Evolutionary conservation across 2,329 filamentous ascomycete species (phyloP).

Genomic region (Ophiostoma novo-ulmi): DNA sequence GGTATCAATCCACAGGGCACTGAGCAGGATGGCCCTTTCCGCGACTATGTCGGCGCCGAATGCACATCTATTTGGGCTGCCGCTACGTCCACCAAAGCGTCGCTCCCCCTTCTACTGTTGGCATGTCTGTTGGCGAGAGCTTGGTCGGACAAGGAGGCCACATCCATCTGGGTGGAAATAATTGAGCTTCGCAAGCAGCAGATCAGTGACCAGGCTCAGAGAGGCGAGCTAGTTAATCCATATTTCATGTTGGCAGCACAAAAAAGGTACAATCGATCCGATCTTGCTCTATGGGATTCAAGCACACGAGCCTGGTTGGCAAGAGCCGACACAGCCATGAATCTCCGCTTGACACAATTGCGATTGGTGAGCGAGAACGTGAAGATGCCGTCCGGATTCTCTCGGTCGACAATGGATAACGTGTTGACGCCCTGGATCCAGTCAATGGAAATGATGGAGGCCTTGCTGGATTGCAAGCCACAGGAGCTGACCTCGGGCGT

Average conservation of each 20-base stretch:
- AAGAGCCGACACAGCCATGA: background rate
- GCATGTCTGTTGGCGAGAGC: background rate
- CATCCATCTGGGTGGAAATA: background rate
- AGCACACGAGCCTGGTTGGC: background rate
- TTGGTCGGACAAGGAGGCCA: background rate
- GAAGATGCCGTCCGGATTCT: background rate
- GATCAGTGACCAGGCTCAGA: background rate
- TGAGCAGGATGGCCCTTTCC: background rate
- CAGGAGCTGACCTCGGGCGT: background rate
- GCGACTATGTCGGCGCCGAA: background rate
- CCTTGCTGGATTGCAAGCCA: background rate
- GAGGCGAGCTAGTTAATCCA: background rate
- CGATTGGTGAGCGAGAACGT: background rate
- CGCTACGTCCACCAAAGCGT: background rate
- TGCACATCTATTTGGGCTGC: background rate
- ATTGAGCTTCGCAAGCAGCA: background rate
- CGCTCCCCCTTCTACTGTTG: background rate
- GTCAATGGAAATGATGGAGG: background rate
- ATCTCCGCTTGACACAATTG: background rate
- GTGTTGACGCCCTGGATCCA: background rate
- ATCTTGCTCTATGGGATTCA: background rate
- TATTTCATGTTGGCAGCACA: background rate
- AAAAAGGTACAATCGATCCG: background rate
- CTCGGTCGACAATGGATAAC: background rate
- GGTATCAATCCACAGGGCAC: background rate